A percentile compares a stretch with the other conserved stretches of the same genome.
These are phyloP conservation scores for Porphyrellus cyaneotinctus DNA, from an alignment of 768 basidiomycete genomes.

Conservation along the genomic window DNA sequence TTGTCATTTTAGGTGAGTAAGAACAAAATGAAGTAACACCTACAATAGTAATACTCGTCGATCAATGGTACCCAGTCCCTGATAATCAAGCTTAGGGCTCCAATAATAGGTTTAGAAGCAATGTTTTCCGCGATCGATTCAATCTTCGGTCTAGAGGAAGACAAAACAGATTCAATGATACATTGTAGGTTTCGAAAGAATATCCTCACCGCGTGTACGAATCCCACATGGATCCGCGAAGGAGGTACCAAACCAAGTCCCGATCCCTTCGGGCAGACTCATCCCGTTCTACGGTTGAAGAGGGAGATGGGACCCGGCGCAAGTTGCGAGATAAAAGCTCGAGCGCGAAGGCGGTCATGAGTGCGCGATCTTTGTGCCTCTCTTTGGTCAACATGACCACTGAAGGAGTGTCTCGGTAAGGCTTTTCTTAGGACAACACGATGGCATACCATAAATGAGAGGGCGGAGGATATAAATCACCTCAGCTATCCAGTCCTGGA, in stretches of 20 bases:
- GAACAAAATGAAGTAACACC: slow-evolving; percentile 24
- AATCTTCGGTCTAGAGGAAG: slow-evolving; percentile 64
- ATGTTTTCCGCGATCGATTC: slow-evolving; percentile 56
- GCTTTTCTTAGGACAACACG: slow-evolving; percentile 8
- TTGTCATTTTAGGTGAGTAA: slow-evolving; percentile 1
- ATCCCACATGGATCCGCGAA: slow-evolving; percentile 85
- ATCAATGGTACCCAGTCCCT: slow-evolving; percentile 88
- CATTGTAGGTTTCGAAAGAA: neutral
- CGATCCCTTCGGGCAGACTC: slow-evolving; percentile 83
- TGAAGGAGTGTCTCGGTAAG: slow-evolving; percentile 6
- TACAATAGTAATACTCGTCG: slow-evolving; percentile 89
- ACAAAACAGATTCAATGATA: neutral
- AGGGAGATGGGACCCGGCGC: slow-evolving; percentile 60
- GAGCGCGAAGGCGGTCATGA: slow-evolving; percentile 60
- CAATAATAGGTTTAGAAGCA: slow-evolving; percentile 56
- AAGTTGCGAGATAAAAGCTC: slow-evolving; percentile 74
- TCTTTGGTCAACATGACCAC: slow-evolving; percentile 23
- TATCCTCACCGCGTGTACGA: slow-evolving; percentile 61
- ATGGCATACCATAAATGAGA: slow-evolving; percentile 64
- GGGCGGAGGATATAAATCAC: slow-evolving; percentile 68
- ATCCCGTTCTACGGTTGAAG: slow-evolving; percentile 60
- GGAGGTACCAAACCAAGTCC: slow-evolving; percentile 78
- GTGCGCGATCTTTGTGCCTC: slow-evolving; percentile 46
- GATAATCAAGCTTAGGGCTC: slow-evolving; percentile 64
- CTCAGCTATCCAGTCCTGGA: slow-evolving; percentile 75